Evolutionary conservation across 192 early-diverging fungal species (phyloP), one percentile per base, ranked within the genome.

Genomic region (Mortierella antarctica): DNA sequence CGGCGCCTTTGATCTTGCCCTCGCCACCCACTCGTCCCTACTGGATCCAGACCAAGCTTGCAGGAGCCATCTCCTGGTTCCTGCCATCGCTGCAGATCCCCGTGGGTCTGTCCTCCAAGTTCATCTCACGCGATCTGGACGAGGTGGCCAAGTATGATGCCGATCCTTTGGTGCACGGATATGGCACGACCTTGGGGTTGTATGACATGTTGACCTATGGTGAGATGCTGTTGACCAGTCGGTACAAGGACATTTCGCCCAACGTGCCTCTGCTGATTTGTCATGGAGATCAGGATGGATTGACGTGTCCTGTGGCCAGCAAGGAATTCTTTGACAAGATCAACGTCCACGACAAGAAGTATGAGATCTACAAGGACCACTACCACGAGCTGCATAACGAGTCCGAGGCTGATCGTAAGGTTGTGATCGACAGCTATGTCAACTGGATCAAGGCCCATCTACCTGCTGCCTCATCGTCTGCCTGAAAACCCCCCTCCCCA

Each of bases 131-230:
- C 21, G 85, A 86, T 49, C 31, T 62, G 3, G 70, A 76, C 13
- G 85, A 87, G 56, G 76, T 86, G 8, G 57, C 82, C 47, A 84
- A 77, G 6, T 93, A 92, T 65, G 31, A 71, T 23, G 54, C 65
- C 9, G 92, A 93, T 58, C 90, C 91, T 23, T 73, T 90, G 7
- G 79, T 88, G 7, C 90, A 92, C 54, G 73, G 79, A 49, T 85
- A 80, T 66, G 82, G 76, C 45, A 82, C 85, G 6, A 66, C 88
- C 4, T 68, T 70, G 12, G 86, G 87, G 17, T 17, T 85, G 20
- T 70, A 81, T 15, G 86, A 87, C 66, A 85, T 90, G 71, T 66
- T 91, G 57, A 63, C 82, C 1, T 83, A 87, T 51, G 89, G 89
- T 42, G 76, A 89, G 57, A 49, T 63, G 23, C 20, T 87, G 45